Base-by-base conservation (phyloP, 352 stramenopile species). In the Elongisporangium anandrum region DNA sequence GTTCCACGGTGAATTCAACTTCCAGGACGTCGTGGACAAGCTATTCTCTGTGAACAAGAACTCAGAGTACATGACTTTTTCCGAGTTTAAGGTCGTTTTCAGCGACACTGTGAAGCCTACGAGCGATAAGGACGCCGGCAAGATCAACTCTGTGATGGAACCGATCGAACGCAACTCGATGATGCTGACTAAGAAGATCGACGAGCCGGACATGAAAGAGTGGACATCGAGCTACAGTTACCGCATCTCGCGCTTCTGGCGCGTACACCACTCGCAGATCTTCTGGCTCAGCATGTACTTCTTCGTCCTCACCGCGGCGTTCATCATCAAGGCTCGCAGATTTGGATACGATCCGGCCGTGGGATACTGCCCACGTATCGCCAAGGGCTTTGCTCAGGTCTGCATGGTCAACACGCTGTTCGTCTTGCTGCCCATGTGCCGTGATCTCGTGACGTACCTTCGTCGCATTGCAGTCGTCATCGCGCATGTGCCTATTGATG, bases 321-420 rank as follows among this genome's bases (percentile, higher is more conserved):
- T 85, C 63, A 64, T 74, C 45, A 45, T 72, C 51, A 88, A 90
- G 45, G 75, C 71, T 8, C 66, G 59, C 10, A 47, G 56, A 2
- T 79, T 85, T 21, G 4, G 52, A 0, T 66, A 73, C 47, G 79
- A 89, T 54, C 64, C 77, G 8, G 82, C 79, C 0, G 76, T 87
- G 12, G 77, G 77, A 0, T 81, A 79, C 52, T 77, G 64, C 16
- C 69, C 79, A 5, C 70, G 77, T 1, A 71, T 90, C 61, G 83
- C 83, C 20, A 89, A 88, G 55, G 83, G 77, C 2, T 90, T 75
- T 50, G 79, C 83, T 3, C 79, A 93, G 58, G 72, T 92, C 56
- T 72, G 82, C 53, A 73, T 90, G 67, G 75, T 93, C 16, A 87
- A 91, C 64, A 87, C 80, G 19, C 72, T 81, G 50, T 90, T 87